phyloP scores from a whole-genome alignment of 441 rosid genomes.

The Jatropha podagrica region DNA sequence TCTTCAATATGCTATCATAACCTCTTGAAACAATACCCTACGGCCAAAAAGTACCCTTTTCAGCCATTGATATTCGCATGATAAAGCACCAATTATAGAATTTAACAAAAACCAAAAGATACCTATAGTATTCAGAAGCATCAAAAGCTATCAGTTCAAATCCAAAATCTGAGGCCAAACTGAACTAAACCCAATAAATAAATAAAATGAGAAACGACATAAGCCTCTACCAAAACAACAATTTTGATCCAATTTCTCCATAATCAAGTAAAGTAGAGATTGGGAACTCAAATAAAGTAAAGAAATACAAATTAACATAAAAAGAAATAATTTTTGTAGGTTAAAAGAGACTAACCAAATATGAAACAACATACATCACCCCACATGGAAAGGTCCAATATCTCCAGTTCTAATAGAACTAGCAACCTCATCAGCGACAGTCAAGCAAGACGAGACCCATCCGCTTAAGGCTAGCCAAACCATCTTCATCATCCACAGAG shows the following conservation, averaged over 20 bases:
- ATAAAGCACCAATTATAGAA: neutral
- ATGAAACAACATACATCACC: constrained; percentile 36
- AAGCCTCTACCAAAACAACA: neutral
- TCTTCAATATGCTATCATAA: neutral
- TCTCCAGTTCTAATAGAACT: constrained; percentile 72
- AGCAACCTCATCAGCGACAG: constrained; percentile 87
- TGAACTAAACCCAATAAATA: neutral
- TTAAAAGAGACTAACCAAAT: constrained; percentile 11
- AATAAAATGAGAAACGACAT: neutral
- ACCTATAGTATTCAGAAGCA: neutral
- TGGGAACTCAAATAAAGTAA: neutral
- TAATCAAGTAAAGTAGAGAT: neutral
- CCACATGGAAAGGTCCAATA: constrained; percentile 83
- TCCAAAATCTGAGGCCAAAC: constrained; percentile 4
- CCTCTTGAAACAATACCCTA: neutral
- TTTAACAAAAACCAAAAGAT: neutral
- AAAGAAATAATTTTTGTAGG: neutral
- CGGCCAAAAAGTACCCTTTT: neutral
- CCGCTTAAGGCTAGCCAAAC: constrained; percentile 67
- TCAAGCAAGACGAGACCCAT: constrained; percentile 76
- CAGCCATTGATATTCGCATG: neutral
- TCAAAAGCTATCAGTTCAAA: neutral
- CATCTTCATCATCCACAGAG: constrained; percentile 60
- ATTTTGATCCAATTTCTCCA: neutral
- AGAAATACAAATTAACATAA: neutral